A percentile compares a stretch with the other conserved stretches of the same genome.
These are phyloP conservation scores for Inga oerstediana DNA, from an alignment of 306 rosid species.

Conservation along the genomic window DNA sequence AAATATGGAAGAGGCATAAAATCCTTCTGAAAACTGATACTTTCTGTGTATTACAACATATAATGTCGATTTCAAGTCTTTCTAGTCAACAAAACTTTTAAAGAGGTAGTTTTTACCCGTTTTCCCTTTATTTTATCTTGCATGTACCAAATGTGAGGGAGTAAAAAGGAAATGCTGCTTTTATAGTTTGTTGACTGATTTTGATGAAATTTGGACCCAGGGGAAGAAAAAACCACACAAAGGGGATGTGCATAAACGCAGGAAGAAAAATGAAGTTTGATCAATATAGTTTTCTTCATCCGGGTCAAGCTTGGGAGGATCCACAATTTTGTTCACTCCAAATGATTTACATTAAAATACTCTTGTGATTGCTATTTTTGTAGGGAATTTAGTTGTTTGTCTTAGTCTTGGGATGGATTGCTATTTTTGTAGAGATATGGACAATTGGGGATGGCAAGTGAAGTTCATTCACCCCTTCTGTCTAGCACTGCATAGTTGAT, in stretches of 20 bases:
- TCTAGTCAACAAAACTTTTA: too few relatives aligned
- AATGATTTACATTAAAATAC: not conserved
- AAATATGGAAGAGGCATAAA: too few relatives aligned
- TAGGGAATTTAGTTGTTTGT: not conserved
- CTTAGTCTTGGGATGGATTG: too few relatives aligned
- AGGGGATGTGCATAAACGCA: constrained; percentile 41
- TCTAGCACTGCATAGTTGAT: not conserved
- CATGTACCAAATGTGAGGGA: too few relatives aligned
- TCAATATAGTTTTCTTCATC: constrained; percentile 16
- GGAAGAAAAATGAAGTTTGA: constrained; percentile 44
- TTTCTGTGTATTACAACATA: too few relatives aligned
- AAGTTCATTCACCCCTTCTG: not conserved
- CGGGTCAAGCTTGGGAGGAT: constrained; percentile 7
- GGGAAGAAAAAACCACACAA: constrained; percentile 47
- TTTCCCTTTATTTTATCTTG: not conserved
- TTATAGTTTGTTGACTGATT: not conserved
- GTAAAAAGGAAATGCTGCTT: not conserved
- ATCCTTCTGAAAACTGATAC: too few relatives aligned
- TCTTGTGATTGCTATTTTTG: constrained; percentile 1
- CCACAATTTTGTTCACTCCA: constrained; percentile 42
- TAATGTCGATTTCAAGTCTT: too few relatives aligned
- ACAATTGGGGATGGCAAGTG: not conserved
- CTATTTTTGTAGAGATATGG: not conserved
- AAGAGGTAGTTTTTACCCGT: too few relatives aligned
- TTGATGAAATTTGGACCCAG: constrained; percentile 38